phyloP scores from a whole-genome alignment of 148 eudicot genomes.

The Tetragonia tetragonoides region DNA sequence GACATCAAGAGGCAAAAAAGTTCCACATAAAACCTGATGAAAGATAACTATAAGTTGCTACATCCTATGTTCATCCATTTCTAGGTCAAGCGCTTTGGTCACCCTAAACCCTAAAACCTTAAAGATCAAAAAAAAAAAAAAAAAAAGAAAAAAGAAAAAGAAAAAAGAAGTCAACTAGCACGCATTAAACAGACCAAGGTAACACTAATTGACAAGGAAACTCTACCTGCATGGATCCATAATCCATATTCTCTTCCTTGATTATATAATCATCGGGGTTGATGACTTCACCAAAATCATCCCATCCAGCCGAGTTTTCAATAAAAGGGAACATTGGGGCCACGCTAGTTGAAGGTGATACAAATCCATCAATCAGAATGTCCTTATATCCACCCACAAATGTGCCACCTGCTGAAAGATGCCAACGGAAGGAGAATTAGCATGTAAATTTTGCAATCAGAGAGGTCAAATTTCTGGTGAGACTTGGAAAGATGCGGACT shows the following conservation, averaged over 20 bases:
- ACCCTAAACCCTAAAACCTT: no score
- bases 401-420: constrained; percentile 46
- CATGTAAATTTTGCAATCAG: not conserved
- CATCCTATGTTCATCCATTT: not conserved
- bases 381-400: constrained; percentile 58
- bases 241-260: constrained; percentile 86
- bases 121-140: no score
- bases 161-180: constrained; percentile 2
- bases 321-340: constrained; percentile 92
- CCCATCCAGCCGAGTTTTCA: constrained; percentile 72
- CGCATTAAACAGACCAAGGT: not conserved
- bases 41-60: not conserved
- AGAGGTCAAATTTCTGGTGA: not conserved
- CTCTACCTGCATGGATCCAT: constrained; percentile 55
- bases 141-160: constrained; percentile 1
- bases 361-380: constrained; percentile 84
- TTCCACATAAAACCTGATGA: not conserved
- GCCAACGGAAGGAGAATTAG: constrained; percentile 7
- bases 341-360: constrained; percentile 67
- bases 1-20: not conserved
- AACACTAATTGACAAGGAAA: not conserved
- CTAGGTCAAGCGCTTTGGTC: not conserved
- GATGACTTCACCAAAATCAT: constrained; percentile 97
- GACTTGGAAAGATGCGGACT: not conserved
- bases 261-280: constrained; percentile 88